Evolutionary conservation across 2,329 filamentous ascomycete genomes (phyloP), one percentile per base, ranked within the genome.

Genomic region (Ophiosphaerella korrae): DNA sequence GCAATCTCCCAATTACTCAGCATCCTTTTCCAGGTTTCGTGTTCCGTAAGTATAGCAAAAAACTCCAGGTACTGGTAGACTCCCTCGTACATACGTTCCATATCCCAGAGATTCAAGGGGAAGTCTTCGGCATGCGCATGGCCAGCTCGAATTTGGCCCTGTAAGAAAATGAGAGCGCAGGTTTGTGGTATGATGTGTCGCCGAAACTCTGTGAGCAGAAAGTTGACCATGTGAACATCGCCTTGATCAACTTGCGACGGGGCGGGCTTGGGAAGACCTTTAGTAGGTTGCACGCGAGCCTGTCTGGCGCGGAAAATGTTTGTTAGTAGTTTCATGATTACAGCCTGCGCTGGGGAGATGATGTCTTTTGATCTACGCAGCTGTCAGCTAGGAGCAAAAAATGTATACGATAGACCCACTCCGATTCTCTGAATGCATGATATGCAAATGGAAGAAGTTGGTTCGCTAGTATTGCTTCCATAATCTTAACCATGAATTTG

Each of bases 11-110:
- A 97, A 58, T 96, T 88, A 42, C 95, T 90, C 34, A 97, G 82
- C 55, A 95, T 87, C 36, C 85, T 83, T 56, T 95, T 90, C 79
- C 91, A 91, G 43, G 90, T 88, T 37, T 87, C 82, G 63, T 93
- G 88, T 67, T 96, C 92, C 0, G 90, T 92, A 24, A 96, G 84
- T 0, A 94, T 92, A 13, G 89, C 91, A 46, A 97, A 88, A 70
- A 97, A 96, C 63, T 97, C 92, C 1, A 97, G 84, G 68, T 96
- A 96, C 72, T 97, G 92, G 44, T 92, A 91, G 1, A 97, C 85
- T 0, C 93, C 93, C 67, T 97, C 93, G 71, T 96, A 96, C 51
- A 95, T 93, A 12, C 93, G 86, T 71, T 97, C 93, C 88, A 97
- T 96, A 66, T 97, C 93, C 93, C 93, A 97, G 40, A 92, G 83